Conservation (phyloP, 257 asterid species). For the Cinchona pubescens region DNA sequence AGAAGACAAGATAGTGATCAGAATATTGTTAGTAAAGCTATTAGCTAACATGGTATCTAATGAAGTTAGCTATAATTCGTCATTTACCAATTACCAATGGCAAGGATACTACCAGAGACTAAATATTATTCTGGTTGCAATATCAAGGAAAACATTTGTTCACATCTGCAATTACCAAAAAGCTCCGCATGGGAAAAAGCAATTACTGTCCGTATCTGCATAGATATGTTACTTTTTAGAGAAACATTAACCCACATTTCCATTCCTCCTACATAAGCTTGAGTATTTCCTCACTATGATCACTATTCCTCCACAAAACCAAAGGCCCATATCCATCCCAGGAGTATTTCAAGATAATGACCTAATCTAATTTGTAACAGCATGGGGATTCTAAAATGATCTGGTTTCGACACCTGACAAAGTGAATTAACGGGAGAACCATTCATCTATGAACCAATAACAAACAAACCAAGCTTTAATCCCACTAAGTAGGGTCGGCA, state of each 20-base stretch:
- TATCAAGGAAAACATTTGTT: not conserved
- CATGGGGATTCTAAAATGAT: not conserved
- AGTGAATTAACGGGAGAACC: not conserved
- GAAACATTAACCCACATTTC: not conserved
- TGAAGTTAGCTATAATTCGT: not conserved
- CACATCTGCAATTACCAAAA: not conserved
- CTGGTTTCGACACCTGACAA: not conserved
- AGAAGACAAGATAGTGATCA: not conserved
- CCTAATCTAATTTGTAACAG: not conserved
- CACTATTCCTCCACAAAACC: not conserved
- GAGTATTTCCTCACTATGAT: not conserved
- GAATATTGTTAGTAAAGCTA: not conserved
- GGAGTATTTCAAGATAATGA: not conserved
- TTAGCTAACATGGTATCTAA: not conserved
- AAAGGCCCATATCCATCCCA: not conserved
- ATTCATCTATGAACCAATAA: not conserved
- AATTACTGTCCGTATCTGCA: not conserved
- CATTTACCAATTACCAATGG: not conserved
- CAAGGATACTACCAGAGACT: not conserved
- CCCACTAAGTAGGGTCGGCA: too few relatives aligned
- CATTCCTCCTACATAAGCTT: not conserved
- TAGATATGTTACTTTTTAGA: not conserved
- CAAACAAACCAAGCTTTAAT: too few relatives aligned
- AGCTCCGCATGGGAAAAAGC: not conserved
- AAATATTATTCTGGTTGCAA: not conserved